A percentile compares a stretch with the other conserved stretches of the same genome.
phyloP scores from a whole-genome alignment of 78 protist species.

The Dictyostelium intermedium region DNA sequence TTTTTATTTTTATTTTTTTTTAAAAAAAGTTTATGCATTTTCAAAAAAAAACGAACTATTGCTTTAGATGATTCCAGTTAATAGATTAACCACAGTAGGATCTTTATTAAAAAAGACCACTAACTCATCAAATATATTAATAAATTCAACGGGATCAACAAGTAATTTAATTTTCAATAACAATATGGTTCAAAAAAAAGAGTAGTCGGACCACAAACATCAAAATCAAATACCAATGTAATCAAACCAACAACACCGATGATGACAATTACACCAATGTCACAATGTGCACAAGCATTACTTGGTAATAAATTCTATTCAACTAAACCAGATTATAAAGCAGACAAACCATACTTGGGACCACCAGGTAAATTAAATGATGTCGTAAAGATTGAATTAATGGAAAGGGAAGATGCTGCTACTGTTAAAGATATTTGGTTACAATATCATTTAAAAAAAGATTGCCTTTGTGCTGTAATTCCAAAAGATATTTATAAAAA shows the following conservation, averaged over 20 bases:
- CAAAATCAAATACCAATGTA: neutral
- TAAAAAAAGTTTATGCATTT: neutral
- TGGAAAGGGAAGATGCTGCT: conserved; percentile 16
- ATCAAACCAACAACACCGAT: neutral
- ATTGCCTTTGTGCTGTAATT: conserved; percentile 66
- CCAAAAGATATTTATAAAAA: conserved; percentile 50
- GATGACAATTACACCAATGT: neutral
- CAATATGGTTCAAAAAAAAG: neutral
- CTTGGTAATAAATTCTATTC: conserved; percentile 30
- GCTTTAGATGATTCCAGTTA: neutral
- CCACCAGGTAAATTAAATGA: conserved; percentile 62
- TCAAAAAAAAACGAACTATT: neutral
- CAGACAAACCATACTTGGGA: conserved; percentile 29
- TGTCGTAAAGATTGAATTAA: conserved; percentile 28
- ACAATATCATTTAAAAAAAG: conserved; percentile 47
- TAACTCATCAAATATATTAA: neutral
- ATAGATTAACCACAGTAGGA: neutral
- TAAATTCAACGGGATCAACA: neutral
- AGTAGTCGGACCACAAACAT: neutral
- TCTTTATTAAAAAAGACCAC: conserved; percentile 17
- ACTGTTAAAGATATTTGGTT: conserved; percentile 62
- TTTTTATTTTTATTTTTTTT: neutral
- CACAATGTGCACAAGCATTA: conserved; percentile 62
- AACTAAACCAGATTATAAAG: conserved; percentile 38
- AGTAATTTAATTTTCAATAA: neutral